Evolutionary conservation across 208 protist species (phyloP).

Genomic region (Herpetomonas samuelpessoai): DNA sequence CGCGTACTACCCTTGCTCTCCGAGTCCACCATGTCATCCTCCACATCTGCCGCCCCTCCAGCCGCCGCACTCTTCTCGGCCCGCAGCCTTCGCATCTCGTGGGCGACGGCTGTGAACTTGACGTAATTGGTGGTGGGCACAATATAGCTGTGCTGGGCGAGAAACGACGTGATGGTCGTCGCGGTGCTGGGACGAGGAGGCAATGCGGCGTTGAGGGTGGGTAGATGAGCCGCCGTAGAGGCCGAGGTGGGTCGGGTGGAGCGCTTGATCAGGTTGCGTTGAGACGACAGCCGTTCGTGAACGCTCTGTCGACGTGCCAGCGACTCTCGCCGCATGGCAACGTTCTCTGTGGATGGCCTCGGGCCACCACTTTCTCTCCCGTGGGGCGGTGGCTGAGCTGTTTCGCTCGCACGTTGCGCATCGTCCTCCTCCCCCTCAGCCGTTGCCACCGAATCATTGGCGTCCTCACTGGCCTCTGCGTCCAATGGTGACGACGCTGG

Average conservation of each 20-base stretch:
- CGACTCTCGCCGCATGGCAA: background rate
- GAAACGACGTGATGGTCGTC: constrained; percentile 30
- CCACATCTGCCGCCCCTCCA: too few relatives aligned
- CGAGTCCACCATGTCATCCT: too few relatives aligned
- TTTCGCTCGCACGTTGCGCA: background rate
- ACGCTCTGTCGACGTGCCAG: background rate
- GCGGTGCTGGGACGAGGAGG: too few relatives aligned
- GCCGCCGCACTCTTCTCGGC: constrained; percentile 12
- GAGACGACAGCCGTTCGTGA: background rate
- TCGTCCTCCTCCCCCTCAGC: constrained; percentile 3
- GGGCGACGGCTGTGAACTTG: constrained; percentile 35
- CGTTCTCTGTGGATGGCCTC: background rate
- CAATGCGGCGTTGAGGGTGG: background rate
- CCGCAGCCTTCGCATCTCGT: constrained; percentile 31
- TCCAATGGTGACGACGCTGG: background rate
- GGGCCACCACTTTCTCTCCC: background rate
- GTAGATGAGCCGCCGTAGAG: background rate
- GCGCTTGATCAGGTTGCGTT: background rate
- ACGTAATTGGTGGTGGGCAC: constrained; percentile 57
- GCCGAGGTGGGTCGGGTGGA: background rate
- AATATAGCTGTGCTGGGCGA: constrained; percentile 46
- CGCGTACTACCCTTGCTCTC: too few relatives aligned
- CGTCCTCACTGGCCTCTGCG: constrained; percentile 15
- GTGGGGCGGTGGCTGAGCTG: too few relatives aligned
- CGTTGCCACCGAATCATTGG: background rate